These are phyloP conservation scores for Rhizopogon vesiculosus DNA, from an alignment of 768 basidiomycete genomes.

Conservation along the genomic window DNA sequence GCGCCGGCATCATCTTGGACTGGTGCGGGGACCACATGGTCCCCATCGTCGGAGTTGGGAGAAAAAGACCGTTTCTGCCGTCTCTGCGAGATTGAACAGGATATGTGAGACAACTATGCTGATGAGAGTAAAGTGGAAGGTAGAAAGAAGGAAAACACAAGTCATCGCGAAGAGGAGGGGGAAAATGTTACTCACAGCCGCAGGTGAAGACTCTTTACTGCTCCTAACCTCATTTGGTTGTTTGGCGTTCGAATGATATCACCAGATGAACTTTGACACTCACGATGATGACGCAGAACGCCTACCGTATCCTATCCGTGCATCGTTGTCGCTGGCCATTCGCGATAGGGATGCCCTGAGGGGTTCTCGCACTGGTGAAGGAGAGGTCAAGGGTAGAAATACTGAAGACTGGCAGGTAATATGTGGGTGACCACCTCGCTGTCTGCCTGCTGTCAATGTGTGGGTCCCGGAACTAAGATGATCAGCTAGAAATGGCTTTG, in stretches of 20 bases:
- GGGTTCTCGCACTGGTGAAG: too few relatives aligned
- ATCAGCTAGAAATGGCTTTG: not conserved
- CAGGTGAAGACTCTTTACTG: conserved; percentile 54
- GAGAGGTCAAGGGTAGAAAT: not conserved
- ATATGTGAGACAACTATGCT: not conserved
- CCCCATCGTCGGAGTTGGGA: conserved; percentile 48
- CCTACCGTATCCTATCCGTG: conserved; percentile 22
- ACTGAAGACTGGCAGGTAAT: not conserved
- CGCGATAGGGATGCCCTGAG: not conserved
- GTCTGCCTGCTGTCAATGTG: not conserved
- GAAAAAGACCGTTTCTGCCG: conserved; percentile 45
- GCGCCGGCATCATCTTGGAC: conserved; percentile 37
- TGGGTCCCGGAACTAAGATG: not conserved
- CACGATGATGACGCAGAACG: conserved; percentile 34
- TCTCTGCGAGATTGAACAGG: conserved; percentile 25
- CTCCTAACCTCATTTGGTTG: conserved; percentile 34
- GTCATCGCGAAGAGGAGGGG: not conserved
- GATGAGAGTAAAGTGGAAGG: not conserved
- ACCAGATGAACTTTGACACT: conserved; percentile 10
- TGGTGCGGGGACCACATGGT: conserved; percentile 32
- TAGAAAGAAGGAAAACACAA: not conserved
- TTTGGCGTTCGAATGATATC: not conserved
- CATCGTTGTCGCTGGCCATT: conserved; percentile 21
- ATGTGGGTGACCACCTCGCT: not conserved
- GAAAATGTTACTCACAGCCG: conserved; percentile 29